Evolutionary conservation across 1,284 basidiomycete species (phyloP), one percentile per base, ranked within the genome.

Genomic region (Violaceomyces palustris): DNA sequence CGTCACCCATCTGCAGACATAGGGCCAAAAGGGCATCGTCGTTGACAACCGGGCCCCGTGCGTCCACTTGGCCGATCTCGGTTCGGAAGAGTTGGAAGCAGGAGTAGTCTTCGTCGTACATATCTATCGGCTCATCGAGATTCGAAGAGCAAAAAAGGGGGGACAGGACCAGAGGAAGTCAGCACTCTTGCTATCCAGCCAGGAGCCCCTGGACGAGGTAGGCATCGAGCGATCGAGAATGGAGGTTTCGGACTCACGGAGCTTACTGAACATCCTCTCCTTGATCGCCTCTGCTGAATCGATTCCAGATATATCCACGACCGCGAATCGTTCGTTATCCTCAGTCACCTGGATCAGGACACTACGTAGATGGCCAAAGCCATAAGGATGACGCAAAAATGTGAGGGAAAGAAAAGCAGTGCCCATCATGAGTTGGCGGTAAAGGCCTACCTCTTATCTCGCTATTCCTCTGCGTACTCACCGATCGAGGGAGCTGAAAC

Each of bases 241-340:
- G 26, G 26, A 8, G 43, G 21, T 45, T 45, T 9, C 15, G 31
- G 27, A 54, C 50, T 46, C 37, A 42, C 45, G 61, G 14, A 69
- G 52, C 46, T 69, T 69, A 44, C 50, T 53, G 24, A 72, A 46
- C 52, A 73, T 69, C 15, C 60, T 43, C 35, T 71, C 67, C 44
- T 69, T 69, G 50, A 73, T 73, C 11, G 58, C 61, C 22, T 61
- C 62, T 14, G 69, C 62, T 3, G 62, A 59, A 26, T 61, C 52
- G 8, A 69, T 49, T 19, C 68, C 67, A 3, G 69, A 64, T 17
- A 73, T 63, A 36, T 72, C 69, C 17, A 73, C 69, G 19, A 73
- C 70, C 6, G 68, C 53, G 38, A 73, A 73, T 18, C 67, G 46
- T 31, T 73, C 70, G 39, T 73, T 73, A 60, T 73, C 70, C 25